Evolutionary conservation across 129 eudicot species (phyloP), one percentile per base, ranked within the genome.

Genomic region (Helianthus tuberosus): DNA sequence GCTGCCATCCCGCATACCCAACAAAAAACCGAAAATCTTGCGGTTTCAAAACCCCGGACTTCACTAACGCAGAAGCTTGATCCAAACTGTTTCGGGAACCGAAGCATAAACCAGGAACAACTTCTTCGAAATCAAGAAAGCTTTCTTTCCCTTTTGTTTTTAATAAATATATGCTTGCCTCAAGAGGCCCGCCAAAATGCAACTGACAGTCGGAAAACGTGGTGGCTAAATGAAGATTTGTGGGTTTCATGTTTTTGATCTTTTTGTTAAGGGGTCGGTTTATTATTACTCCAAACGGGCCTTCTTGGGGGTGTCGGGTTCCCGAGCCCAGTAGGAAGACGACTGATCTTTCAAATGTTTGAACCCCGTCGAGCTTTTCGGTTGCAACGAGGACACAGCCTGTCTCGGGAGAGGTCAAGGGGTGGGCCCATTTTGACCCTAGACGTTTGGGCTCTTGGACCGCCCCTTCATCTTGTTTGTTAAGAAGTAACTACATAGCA

Each of bases 331-430:
- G 90, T 52, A 94, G 91, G 76, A 94, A 86, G 73, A 94, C 87
- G 11, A 94, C 97, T 3, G 93, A 90, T 74, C 99, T 84, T 75
- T 88, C 97, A 53, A 94, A 94, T n/a, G 79, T 77, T 64, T 83
- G 88, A 23, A 83, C 93, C 50, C 96, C 93, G 25, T 94, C 99
- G 13, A 94, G 96, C 79, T 84, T 88, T 78, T 94, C 99, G 0
- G 97, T 91, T 66, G 99, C 99, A 55, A 94, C 84, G 16, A 94
- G 97, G 55, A 94, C 91, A 38, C 97, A 94, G 39, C 99, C 99
- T 8, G 86, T 79, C 73, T 94, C 97, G 0, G 96, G 97, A 66
- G 90, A 77, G 69, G 96, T 84, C 63, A 94, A 77, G 1, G 97
- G 99, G 64, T 94, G 99, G 1, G 99, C 97, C 99, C 99, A 94